A percentile compares a stretch with the other conserved stretches of the same genome.
phyloP scores from a whole-genome alignment of 2,329 filamentous ascomycete genomes.

The Diaporthe nobilis region DNA sequence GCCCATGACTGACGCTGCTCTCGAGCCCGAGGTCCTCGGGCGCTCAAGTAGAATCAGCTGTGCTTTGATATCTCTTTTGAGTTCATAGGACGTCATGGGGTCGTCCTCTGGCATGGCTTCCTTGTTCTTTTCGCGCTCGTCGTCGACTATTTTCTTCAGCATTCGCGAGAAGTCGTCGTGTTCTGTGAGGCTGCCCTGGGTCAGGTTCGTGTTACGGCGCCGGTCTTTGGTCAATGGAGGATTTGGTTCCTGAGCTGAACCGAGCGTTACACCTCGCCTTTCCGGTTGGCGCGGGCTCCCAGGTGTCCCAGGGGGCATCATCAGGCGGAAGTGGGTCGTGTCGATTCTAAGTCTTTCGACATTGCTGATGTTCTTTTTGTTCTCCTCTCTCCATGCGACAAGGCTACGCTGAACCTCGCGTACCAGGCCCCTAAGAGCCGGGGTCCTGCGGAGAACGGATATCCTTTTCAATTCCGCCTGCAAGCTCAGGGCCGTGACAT shows the following conservation, averaged over 20 bases:
- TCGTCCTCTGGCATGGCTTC: not conserved
- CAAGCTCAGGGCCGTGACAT: constrained; percentile 34
- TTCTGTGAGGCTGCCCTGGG: constrained; percentile 21
- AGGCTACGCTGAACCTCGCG: constrained; percentile 27
- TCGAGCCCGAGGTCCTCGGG: not conserved
- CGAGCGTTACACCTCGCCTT: not conserved
- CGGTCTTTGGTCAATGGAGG: constrained; percentile 5
- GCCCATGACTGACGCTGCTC: not conserved
- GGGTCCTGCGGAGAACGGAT: constrained; percentile 32
- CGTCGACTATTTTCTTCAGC: constrained; percentile 20
- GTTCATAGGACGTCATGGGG: constrained; percentile 12
- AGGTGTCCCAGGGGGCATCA: not conserved
- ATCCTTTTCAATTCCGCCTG: constrained; percentile 36
- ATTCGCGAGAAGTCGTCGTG: constrained; percentile 19
- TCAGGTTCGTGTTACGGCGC: constrained; percentile 12
- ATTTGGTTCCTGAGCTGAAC: not conserved
- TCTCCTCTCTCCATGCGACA: constrained; percentile 15
- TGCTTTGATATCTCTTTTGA: constrained; percentile 33
- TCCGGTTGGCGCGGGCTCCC: not conserved
- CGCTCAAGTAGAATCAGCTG: constrained; percentile 29
- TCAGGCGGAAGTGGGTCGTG: constrained; percentile 5
- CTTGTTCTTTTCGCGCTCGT: constrained; percentile 4
- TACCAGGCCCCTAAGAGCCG: constrained; percentile 23
- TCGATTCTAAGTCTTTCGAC: constrained; percentile 7
- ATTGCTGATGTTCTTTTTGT: not conserved